phyloP scores from a whole-genome alignment of 768 basidiomycete genomes.

The Panus rudis region DNA sequence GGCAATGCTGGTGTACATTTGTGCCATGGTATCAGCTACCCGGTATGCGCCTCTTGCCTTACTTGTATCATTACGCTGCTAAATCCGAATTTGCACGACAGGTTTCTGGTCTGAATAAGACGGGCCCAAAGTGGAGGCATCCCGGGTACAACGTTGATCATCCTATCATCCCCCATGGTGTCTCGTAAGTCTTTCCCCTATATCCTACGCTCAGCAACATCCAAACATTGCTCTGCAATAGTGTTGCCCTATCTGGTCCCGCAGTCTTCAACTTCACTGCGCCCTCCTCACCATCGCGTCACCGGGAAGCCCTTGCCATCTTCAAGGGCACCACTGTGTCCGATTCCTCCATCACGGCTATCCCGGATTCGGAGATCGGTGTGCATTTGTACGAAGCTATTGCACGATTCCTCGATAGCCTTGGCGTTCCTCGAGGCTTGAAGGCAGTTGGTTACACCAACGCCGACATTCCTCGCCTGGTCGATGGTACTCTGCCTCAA shows the following conservation, averaged over 20 bases:
- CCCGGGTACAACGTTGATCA: slow-evolving; percentile 79
- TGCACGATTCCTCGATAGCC: slow-evolving; percentile 77
- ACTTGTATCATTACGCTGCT: slow-evolving; percentile 1
- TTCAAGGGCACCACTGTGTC: slow-evolving; percentile 63
- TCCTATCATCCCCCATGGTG: slow-evolving; percentile 91
- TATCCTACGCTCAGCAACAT: background rate
- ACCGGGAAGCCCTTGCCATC: slow-evolving; percentile 82
- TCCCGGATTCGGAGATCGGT: slow-evolving; percentile 77
- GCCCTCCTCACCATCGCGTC: slow-evolving; percentile 85
- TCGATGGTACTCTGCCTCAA: slow-evolving; percentile 90
- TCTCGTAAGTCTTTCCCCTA: slow-evolving; percentile 43
- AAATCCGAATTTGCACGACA: slow-evolving; percentile 20
- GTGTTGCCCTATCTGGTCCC: slow-evolving; percentile 86
- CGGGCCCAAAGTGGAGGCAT: slow-evolving; percentile 86
- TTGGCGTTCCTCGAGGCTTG: slow-evolving; percentile 82
- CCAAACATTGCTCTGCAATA: slow-evolving; percentile 18
- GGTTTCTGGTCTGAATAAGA: slow-evolving; percentile 94
- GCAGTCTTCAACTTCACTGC: slow-evolving; percentile 96
- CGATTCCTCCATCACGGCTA: slow-evolving; percentile 62
- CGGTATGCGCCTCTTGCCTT: slow-evolving; percentile 37
- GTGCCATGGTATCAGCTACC: slow-evolving; percentile 87
- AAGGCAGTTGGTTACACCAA: slow-evolving; percentile 73
- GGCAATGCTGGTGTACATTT: slow-evolving; percentile 91
- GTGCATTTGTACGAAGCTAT: slow-evolving; percentile 77
- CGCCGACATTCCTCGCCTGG: slow-evolving; percentile 64